Conservation (phyloP, 176 grass and related monocot genomes). For the Lolium multiflorum region DNA sequence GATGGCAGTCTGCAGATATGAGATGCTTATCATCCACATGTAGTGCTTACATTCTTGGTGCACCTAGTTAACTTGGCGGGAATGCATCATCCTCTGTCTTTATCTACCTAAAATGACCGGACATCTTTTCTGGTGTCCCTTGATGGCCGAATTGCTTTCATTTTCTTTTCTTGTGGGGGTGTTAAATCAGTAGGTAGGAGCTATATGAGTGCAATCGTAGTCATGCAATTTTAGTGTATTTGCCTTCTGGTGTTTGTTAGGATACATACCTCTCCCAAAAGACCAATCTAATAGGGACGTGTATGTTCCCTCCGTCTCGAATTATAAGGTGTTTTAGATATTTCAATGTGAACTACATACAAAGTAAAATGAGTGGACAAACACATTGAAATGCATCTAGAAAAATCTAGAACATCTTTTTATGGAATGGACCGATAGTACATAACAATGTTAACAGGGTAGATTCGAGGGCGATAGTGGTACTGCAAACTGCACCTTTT, state of each 20-base stretch:
- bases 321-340: no score
- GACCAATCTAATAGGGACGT: no score
- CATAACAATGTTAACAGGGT: neutral
- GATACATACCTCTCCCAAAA: neutral
- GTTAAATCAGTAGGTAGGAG: neutral
- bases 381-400: no score
- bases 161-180: neutral
- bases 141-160: neutral
- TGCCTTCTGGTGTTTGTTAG: neutral
- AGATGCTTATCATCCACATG: neutral
- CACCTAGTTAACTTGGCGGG: neutral
- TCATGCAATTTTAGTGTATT: neutral
- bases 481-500: neutral
- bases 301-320: no score
- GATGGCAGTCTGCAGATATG: neutral
- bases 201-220: constrained; percentile 3
- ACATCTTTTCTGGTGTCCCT: neutral
- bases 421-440: no score
- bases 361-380: no score
- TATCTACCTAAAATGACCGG: constrained; percentile 9
- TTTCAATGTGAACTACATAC: no score
- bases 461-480: neutral
- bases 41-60: neutral
- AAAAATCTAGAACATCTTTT: no score
- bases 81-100: neutral